These are phyloP conservation scores for Parathielavia appendiculata DNA, from an alignment of 495 filamentous ascomycete genomes.

Conservation along the genomic window DNA sequence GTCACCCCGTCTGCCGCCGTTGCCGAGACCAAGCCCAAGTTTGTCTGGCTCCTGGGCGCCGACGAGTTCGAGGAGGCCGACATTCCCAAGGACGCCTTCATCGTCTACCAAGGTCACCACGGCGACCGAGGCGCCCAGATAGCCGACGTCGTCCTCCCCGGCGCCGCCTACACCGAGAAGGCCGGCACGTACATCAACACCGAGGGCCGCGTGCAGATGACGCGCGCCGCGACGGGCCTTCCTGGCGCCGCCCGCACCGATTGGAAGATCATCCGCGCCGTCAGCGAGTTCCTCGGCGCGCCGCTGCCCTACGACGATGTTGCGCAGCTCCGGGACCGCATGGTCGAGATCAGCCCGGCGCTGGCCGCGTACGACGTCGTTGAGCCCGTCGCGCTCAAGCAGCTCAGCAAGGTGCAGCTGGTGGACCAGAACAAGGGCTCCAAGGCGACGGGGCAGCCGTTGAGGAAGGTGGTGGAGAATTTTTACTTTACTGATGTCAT, in stretches of 20 bases:
- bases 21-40: conserved; percentile 78
- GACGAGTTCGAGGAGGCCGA: conserved; percentile 78
- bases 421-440: conserved; percentile 91
- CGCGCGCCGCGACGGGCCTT: conserved; percentile 75
- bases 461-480: conserved; percentile 83
- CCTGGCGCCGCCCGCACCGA: conserved; percentile 88
- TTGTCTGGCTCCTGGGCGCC: conserved; percentile 93
- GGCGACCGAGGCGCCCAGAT: conserved; percentile 89
- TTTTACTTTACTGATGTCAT: conserved; percentile 98
- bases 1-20: conserved; percentile 72
- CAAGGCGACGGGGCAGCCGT: conserved; percentile 57
- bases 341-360: conserved; percentile 89
- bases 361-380: conserved; percentile 86
- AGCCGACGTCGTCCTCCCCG: conserved; percentile 90
- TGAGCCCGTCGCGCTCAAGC: conserved; percentile 64
- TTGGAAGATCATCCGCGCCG: conserved; percentile 96
- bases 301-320: conserved; percentile 91
- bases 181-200: conserved; percentile 96
- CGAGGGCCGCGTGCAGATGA: conserved; percentile 90
- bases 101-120: conserved; percentile 97
- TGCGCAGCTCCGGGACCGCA: conserved; percentile 77
- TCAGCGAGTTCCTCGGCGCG: conserved; percentile 80
- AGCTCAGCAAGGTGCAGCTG: conserved; percentile 82
- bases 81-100: conserved; percentile 89
- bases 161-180: conserved; percentile 95